Percentiles rank a stretch among this genome's conserved stretches.
phyloP scores from a whole-genome alignment of 306 rosid species.

The Dryas drummondii region DNA sequence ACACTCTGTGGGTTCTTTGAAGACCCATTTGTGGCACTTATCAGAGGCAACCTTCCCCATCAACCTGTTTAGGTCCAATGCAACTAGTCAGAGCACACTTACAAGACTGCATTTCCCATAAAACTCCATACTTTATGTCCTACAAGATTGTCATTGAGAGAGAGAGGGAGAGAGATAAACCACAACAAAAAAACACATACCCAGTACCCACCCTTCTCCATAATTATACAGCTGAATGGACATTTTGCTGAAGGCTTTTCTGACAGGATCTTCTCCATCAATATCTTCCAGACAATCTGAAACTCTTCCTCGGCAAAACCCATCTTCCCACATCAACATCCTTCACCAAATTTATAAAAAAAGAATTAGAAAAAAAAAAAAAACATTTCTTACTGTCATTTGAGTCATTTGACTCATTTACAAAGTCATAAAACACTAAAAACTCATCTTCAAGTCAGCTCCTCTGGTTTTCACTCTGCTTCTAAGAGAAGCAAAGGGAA shows the following conservation, averaged over 20 bases:
- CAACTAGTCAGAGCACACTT: conserved; percentile 33
- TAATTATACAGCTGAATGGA: conserved; percentile 98
- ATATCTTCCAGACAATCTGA: conserved; percentile 76
- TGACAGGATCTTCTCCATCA: conserved; percentile 91
- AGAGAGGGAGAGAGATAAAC: background rate
- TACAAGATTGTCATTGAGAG: too few relatives aligned
- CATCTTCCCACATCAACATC: conserved; percentile 99
- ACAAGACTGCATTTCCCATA: background rate
- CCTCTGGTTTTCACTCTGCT: too few relatives aligned
- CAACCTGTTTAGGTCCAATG: conserved; percentile 51
- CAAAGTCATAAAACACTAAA: background rate
- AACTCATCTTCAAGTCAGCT: background rate
- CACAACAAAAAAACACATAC: conserved; percentile 64
- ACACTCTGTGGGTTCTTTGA: conserved; percentile 96
- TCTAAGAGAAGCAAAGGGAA: background rate
- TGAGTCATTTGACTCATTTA: background rate
- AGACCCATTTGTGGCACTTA: conserved; percentile 99
- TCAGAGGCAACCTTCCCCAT: conserved; percentile 99
- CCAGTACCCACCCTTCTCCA: conserved; percentile 99
- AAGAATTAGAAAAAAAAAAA: background rate
- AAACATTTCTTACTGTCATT: background rate
- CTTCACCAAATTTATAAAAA: conserved; percentile 37
- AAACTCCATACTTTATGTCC: background rate
- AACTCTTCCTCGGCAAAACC: conserved; percentile 83
- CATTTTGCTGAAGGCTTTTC: conserved; percentile 98